Evolutionary conservation across 1,284 basidiomycete genomes (phyloP), one percentile per base, ranked within the genome.

Genomic region (Puccinia novopanici): DNA sequence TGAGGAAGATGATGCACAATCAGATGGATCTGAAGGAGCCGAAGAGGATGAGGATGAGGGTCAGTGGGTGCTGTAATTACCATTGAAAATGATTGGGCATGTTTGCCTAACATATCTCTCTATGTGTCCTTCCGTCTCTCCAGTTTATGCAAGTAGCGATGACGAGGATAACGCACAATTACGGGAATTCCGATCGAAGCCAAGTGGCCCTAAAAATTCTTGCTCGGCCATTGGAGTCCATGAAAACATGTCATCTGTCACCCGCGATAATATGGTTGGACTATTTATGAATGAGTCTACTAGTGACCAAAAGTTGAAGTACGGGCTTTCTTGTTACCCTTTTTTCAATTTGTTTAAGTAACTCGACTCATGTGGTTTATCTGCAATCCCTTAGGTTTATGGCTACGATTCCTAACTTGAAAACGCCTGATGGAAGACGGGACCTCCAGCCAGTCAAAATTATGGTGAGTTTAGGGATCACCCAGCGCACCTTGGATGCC

Each of bases 181-280:
- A 50, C 52, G 22, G 15, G 30, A 40, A 79, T 79, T 79, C 27
- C 77, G 68, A 9, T 59, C 42, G 17, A 67, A 67, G 37, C n/a
- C 65, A 42, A 40, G 89, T 90, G 45, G 30, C 40, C 45, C 70
- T 10, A 52, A 92, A 82, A 98, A 99, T 86, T 93, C 93, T 50
- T 92, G 95, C 83, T 89, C 99, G 48, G 93, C 93, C 2, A 92
- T 99, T 63, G 97, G 97, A 6, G 96, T 98, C 89, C 96, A 94
- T 87, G 93, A 95, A 82, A 94, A 98, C 84, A 89, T 94, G 54
- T 95, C 96, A 15, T 98, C 96, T 84, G 96, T 99, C 81, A 92
- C 95, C 30, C 91, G 97, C 59, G 96, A 95, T 54, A 92, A 92
- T 87, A 95, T 93, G 86, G 98, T 99, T 82, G 97, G 97, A 24